Base-by-base conservation (phyloP, 2,329 filamentous ascomycete species). In the Xylaria sp. region DNA sequence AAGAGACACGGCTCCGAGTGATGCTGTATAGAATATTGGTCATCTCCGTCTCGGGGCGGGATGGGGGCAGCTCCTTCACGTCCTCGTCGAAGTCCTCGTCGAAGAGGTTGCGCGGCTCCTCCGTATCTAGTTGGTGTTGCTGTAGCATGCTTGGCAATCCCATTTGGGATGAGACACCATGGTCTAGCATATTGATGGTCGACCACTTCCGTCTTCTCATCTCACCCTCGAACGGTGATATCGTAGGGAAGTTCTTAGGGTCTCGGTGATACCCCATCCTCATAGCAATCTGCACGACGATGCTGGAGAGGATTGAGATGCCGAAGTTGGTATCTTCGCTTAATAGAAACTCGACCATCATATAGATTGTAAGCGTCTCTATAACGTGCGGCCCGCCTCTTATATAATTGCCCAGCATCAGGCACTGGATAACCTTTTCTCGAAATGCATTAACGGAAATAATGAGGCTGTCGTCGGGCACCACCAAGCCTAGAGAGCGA, bases 141-240 rank as follows among this genome's bases (percentile, higher is more conserved):
- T 71, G 69, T 9, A 79, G 69, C 63, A 78, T 72, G 1, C 72
- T 69, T 1, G 78, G 78, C 18, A 80, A 61, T 1, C 78, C 78
- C 52, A 79, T 70, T 44, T 79, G 76, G 11, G 74, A 71, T 0
- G 76, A 77, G 3, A 78, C 69, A 0, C 74, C 59, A 2, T 76
- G 63, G 41, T 80, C 78, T 2, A 75, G 63, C 48, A 75, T 70
- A 16, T 71, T 63, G 3, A 78, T 62, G 0, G 71, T 66, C 6
- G 71, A 66, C 77, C 78, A 80, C 0, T 73, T 59, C 1, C 77
- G 67, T 24, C 75, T 67, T 18, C 78, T 68, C 75, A 80, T 80
- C 58, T 80, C 77, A 2, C 71, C 70, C 0, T 72, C 57, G 34
- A 79, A 76, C 0, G 68, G 64, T 0, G 71, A 69, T 21, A 80